Percentiles rank a stretch among this genome's conserved stretches.
Evolutionary conservation across 305 asterid genomes (phyloP).

Genomic region (Petunia hybrid): DNA sequence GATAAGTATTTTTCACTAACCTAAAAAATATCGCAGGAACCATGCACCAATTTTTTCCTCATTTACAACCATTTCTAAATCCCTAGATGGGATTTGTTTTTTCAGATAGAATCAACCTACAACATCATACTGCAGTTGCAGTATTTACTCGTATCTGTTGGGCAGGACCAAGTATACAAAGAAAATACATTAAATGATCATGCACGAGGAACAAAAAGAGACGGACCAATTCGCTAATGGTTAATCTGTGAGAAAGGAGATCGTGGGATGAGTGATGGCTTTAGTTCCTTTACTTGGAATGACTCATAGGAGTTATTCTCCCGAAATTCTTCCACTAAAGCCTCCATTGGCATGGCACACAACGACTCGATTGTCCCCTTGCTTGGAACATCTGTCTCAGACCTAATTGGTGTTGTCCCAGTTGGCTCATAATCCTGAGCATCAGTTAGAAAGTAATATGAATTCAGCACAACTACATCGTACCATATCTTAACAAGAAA

Average conservation of each 20-base stretch:
- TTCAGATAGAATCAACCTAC: conserved; percentile 9
- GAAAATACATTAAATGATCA: conserved; percentile 26
- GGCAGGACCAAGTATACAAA: conserved; percentile 22
- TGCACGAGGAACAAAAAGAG: conserved; percentile 21
- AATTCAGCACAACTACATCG: neutral
- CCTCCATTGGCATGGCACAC: conserved; percentile 78
- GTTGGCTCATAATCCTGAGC: conserved; percentile 58
- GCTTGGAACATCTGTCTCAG: conserved; percentile 72
- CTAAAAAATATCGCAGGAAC: neutral
- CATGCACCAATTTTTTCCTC: neutral
- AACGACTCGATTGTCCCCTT: conserved; percentile 73
- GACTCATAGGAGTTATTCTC: conserved; percentile 65
- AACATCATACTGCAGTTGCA: conserved; percentile 25
- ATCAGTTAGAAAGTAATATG: conserved; percentile 32
- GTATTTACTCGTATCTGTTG: neutral
- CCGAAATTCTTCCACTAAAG: conserved; percentile 74
- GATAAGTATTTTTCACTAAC: neutral
- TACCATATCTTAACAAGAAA: neutral
- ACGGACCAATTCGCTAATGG: conserved; percentile 53
- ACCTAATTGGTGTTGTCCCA: conserved; percentile 53
- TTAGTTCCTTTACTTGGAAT: conserved; percentile 56
- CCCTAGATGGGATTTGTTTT: conserved; percentile 21
- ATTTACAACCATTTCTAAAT: conserved; percentile 24
- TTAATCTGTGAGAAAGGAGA: conserved; percentile 78
- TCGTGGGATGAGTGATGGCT: conserved; percentile 65